Evolutionary conservation across 495 filamentous ascomycete species (phyloP).

Genomic region (Podospora comata): DNA sequence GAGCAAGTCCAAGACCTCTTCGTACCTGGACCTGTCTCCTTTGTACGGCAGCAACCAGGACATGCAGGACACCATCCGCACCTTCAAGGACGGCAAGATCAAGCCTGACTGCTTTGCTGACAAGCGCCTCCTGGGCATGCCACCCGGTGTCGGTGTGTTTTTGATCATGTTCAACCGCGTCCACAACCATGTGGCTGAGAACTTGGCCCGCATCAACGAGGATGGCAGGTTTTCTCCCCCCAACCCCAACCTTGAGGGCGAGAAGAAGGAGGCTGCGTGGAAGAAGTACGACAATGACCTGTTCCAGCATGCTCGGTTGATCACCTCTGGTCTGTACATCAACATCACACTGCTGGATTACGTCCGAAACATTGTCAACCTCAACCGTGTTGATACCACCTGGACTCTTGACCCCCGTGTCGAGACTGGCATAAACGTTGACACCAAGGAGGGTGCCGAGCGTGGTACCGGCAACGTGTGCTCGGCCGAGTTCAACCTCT

Average conservation of each 20-base stretch:
- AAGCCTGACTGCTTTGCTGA: slow-evolving; percentile 81
- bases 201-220: slow-evolving; percentile 68
- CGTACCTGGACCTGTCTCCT: slow-evolving; percentile 80
- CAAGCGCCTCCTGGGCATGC: slow-evolving; percentile 74
- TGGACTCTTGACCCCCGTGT: slow-evolving; percentile 78
- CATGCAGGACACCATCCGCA: slow-evolving; percentile 72
- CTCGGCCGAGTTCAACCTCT: slow-evolving; percentile 66
- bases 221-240: slow-evolving; percentile 67
- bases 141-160: slow-evolving; percentile 74
- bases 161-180: slow-evolving; percentile 76
- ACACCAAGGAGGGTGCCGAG: slow-evolving; percentile 52
- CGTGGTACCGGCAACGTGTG: slow-evolving; percentile 70
- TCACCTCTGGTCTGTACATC: slow-evolving; percentile 80
- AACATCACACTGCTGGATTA: slow-evolving; percentile 83
- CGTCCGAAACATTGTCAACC: slow-evolving; percentile 76
- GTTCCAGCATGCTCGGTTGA: slow-evolving; percentile 76
- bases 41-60: slow-evolving; percentile 79
- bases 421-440: slow-evolving; percentile 52
- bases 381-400: slow-evolving; percentile 70
- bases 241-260: slow-evolving; percentile 41
- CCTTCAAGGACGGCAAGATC: slow-evolving; percentile 76
- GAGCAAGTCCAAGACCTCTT: slow-evolving; percentile 68
- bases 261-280: slow-evolving; percentile 57
- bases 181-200: slow-evolving; percentile 75
- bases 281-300: slow-evolving; percentile 76